Evolutionary conservation across 192 early-diverging fungal species (phyloP), one percentile per base, ranked within the genome.

Genomic region (Gaertneriomyces sp.): DNA sequence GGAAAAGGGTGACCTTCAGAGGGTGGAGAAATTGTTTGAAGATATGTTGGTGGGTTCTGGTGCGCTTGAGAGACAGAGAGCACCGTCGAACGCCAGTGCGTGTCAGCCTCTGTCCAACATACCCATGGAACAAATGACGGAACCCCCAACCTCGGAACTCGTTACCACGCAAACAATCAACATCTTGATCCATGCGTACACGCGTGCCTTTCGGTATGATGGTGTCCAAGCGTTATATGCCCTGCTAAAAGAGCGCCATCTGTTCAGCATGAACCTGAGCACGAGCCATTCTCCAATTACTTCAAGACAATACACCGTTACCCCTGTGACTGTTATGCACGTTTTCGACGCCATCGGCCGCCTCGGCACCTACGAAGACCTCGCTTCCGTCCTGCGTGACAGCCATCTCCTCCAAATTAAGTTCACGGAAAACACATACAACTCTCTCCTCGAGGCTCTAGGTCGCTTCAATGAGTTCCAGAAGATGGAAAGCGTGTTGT

Each of bases 391-490:
- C 5, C 10, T 60, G 14, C 40, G 51, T 14, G 12, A 45, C 14
- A 17, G 41, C n/a, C 41, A 17, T 33, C 14, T 10, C 14, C n/a
- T n/a, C 40, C 14, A 12, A 5, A 7, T n/a, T 42, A 7, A 3
- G 11, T 44, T 60, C 6, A 43, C 16, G 14, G 59, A 47, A 14
- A 60, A 60, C 20, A 43, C n/a, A 5, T 60, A 60, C 42, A 60
- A 60, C 41, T 60, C 59, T 11, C 45, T 45, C 11, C 4, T 60
- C n/a, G 59, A 60, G 59, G 59, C 59, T 5, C 42, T 60, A 43
- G 39, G 59, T 47, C 59, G 59, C 12, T 43, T 45, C 42, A n/a
- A 42, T 5, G 45, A 45, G 20, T n/a, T 7, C 17, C 40, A 45
- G n/a, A 7, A 60, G n/a, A 44, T 14, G 11, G 16, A 12, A 17